phyloP scores from a whole-genome alignment of 495 filamentous ascomycete species.

The Lichina pygmaea region DNA sequence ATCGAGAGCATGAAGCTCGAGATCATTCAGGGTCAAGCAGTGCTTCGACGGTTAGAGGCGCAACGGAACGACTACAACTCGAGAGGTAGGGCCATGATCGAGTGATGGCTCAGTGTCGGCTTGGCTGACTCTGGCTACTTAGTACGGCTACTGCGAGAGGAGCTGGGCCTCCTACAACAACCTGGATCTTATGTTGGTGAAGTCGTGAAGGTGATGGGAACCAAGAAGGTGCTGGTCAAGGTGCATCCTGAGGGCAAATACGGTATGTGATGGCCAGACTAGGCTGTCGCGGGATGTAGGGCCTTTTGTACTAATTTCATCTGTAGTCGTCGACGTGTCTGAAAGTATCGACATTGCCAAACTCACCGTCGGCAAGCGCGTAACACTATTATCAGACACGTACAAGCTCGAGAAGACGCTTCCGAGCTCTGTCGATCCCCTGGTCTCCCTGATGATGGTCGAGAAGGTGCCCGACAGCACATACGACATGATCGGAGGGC shows the following conservation, averaged over 20 bases:
- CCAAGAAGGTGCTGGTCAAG: constrained; percentile 96
- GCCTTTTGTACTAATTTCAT: background rate
- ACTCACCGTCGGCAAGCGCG: constrained; percentile 90
- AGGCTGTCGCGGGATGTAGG: background rate
- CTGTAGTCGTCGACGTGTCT: constrained; percentile 77
- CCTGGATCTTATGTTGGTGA: constrained; percentile 96
- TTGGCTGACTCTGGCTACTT: background rate
- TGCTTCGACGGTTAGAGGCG: constrained; percentile 80
- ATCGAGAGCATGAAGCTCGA: constrained; percentile 99
- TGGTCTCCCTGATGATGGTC: constrained; percentile 99
- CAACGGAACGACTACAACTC: constrained; percentile 99
- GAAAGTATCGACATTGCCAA: constrained; percentile 86
- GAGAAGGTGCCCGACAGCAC: constrained; percentile 99
- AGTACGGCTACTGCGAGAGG: constrained; percentile 82
- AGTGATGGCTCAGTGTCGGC: background rate
- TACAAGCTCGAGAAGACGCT: constrained; percentile 98
- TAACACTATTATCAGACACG: constrained; percentile 80
- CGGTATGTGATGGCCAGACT: constrained; percentile 25
- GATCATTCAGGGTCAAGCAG: constrained; percentile 94
- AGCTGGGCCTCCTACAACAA: constrained; percentile 87
- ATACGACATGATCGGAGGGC: constrained; percentile 98
- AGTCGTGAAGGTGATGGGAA: constrained; percentile 98
- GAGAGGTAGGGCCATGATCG: constrained; percentile 17
- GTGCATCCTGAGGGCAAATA: constrained; percentile 99
- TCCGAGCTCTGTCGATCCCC: constrained; percentile 48